Evolutionary conservation across 768 basidiomycete genomes (phyloP).

Genomic region (Leccinellum rugosiceps): DNA sequence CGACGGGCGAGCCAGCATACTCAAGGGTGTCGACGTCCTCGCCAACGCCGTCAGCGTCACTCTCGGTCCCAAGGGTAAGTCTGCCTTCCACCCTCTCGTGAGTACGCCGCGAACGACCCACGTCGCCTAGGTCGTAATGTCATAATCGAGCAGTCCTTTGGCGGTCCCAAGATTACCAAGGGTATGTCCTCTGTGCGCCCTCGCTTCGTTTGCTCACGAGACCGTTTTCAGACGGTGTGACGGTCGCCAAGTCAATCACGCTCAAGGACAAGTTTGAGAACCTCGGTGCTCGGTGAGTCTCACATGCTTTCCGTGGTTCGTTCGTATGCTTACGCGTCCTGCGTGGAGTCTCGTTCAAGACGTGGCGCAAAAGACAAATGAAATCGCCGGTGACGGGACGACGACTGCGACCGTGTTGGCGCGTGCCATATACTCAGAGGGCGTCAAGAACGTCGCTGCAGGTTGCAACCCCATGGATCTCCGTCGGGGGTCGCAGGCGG

Average conservation of each 20-base stretch:
- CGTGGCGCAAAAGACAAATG: constrained; percentile 95
- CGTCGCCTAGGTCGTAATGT: constrained; percentile 78
- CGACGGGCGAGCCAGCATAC: constrained; percentile 88
- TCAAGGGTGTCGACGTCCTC: constrained; percentile 94
- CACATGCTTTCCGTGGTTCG: neutral
- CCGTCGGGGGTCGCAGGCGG: constrained; percentile 94
- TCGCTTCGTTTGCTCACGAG: neutral
- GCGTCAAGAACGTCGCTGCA: constrained; percentile 98
- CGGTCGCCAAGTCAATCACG: constrained; percentile 91
- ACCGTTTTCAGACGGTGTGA: constrained; percentile 84
- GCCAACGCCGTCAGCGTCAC: constrained; percentile 97
- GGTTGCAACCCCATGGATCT: constrained; percentile 99
- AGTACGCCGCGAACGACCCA: constrained; percentile 12
- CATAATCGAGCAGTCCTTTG: constrained; percentile 93
- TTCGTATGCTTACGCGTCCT: constrained; percentile 1
- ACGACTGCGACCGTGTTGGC: constrained; percentile 97
- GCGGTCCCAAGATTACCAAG: constrained; percentile 94
- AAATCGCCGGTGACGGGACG: constrained; percentile 95
- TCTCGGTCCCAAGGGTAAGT: constrained; percentile 88
- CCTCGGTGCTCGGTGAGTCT: constrained; percentile 87
- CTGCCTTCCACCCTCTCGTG: neutral
- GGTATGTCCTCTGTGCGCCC: constrained; percentile 43
- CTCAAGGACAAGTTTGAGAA: constrained; percentile 99
- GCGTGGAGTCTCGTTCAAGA: constrained; percentile 79
- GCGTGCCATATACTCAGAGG: constrained; percentile 96